These are phyloP conservation scores for Fusarium papillatum DNA, from an alignment of 2,329 filamentous ascomycete species.

Conservation along the genomic window DNA sequence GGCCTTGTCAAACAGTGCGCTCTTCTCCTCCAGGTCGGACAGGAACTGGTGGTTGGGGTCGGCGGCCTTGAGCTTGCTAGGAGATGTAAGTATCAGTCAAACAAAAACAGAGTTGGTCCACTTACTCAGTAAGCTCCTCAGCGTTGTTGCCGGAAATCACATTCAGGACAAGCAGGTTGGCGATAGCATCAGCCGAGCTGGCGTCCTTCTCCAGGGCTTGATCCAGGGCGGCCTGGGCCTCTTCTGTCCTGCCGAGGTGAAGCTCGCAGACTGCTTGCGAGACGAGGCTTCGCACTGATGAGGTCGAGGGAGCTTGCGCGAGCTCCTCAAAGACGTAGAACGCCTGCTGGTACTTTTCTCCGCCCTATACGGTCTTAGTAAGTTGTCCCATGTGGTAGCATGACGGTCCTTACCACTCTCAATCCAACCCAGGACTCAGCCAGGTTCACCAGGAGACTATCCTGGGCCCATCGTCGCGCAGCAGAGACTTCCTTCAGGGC, in stretches of 20 bases:
- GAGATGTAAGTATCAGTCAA: constrained; percentile 39
- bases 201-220: constrained; percentile 83
- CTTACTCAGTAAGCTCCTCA: constrained; percentile 73
- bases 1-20: constrained; percentile 87
- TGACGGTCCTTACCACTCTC: constrained; percentile 72
- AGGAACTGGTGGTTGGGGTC: constrained; percentile 80
- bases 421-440: constrained; percentile 96
- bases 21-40: constrained; percentile 85
- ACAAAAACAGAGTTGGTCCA: constrained; percentile 23
- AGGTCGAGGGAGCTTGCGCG: constrained; percentile 86
- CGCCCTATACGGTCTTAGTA: constrained; percentile 72
- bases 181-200: constrained; percentile 80
- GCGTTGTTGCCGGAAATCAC: constrained; percentile 81
- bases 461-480: constrained; percentile 94
- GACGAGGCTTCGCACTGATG: constrained; percentile 81
- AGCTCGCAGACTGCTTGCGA: constrained; percentile 93
- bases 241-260: constrained; percentile 88
- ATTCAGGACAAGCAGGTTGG: constrained; percentile 86
- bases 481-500: constrained; percentile 90
- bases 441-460: constrained; percentile 92
- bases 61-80: constrained; percentile 67
- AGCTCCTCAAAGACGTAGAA: constrained; percentile 99
- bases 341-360: constrained; percentile 94
- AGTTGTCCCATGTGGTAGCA: neutral
- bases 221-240: constrained; percentile 89